Conservation (phyloP, 768 basidiomycete genomes). For the Amanita brunnescens region DNA sequence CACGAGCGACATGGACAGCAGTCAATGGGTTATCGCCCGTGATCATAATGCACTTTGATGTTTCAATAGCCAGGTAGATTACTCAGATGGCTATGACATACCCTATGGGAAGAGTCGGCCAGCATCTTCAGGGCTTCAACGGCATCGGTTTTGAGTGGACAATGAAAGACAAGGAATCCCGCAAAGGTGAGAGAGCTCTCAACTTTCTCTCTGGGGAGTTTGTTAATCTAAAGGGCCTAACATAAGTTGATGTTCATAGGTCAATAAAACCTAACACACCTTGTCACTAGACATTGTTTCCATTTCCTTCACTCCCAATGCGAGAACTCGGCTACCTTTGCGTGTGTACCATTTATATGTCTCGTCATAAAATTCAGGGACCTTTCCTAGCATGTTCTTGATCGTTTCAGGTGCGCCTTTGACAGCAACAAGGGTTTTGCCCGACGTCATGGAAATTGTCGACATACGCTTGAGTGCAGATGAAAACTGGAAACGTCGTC, state of each 20-base stretch:
- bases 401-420: slow-evolving; percentile 99
- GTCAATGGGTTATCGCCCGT: slow-evolving; percentile 98
- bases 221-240: slow-evolving; percentile 61
- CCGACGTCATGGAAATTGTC: slow-evolving; percentile 64
- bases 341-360: slow-evolving; percentile 94
- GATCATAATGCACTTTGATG: slow-evolving; percentile 88
- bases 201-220: slow-evolving; percentile 70
- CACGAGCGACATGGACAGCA: slow-evolving; percentile 89
- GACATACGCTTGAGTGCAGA: slow-evolving; percentile 98
- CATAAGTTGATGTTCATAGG: background rate
- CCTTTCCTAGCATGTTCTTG: slow-evolving; percentile 66
- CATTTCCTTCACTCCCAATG: slow-evolving; percentile 82
- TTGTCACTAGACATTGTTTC: slow-evolving; percentile 61
- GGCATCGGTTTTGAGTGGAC: slow-evolving; percentile 92
- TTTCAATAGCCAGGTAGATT: background rate
- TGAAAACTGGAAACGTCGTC: slow-evolving; percentile 95
- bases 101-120: slow-evolving; percentile 91
- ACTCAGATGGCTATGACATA: slow-evolving; percentile 30
- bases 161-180: slow-evolving; percentile 99
- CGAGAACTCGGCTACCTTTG: slow-evolving; percentile 88
- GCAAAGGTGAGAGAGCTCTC: slow-evolving; percentile 76
- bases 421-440: slow-evolving; percentile 60
- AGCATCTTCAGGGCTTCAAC: slow-evolving; percentile 88
- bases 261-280: slow-evolving; percentile 30
- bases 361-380: slow-evolving; percentile 82